Conservation (phyloP, 305 asterid species). For the Solanum hybrid region DNA sequence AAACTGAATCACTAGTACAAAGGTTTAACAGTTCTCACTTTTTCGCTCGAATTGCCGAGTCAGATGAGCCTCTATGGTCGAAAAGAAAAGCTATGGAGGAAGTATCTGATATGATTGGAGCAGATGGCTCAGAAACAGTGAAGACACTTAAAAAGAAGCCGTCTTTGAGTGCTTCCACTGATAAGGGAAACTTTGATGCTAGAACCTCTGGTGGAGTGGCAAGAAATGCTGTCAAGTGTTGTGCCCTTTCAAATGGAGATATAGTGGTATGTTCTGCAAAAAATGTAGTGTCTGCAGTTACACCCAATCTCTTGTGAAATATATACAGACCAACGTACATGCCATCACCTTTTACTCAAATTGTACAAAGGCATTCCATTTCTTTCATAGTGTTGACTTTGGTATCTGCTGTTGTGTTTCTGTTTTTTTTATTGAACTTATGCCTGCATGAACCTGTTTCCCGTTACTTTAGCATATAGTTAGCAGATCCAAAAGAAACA, state of each 20-base stretch:
- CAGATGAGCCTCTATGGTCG: conserved; percentile 86
- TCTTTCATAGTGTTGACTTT: not conserved
- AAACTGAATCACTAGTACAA: conserved; percentile 60
- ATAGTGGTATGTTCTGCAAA: conserved; percentile 75
- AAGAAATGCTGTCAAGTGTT: conserved; percentile 80
- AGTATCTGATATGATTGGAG: conserved; percentile 34
- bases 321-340: not conserved
- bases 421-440: not conserved
- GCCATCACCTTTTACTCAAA: not conserved
- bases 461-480: not conserved
- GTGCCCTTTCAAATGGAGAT: conserved; percentile 85
- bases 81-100: conserved; percentile 46
- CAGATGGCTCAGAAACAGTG: conserved; percentile 32
- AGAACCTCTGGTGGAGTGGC: conserved; percentile 88
- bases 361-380: not conserved
- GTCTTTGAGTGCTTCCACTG: conserved; percentile 51
- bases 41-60: conserved; percentile 79
- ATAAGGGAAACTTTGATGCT: conserved; percentile 76
- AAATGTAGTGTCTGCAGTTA: conserved; percentile 3
- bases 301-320: not conserved
- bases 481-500: not conserved
- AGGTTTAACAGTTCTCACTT: conserved; percentile 75
- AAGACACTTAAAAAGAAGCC: conserved; percentile 24
- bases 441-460: not conserved
- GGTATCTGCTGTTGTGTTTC: not conserved